These are phyloP conservation scores for Coemansia sp. DNA, from an alignment of 192 early-diverging fungal genomes.

Conservation along the genomic window DNA sequence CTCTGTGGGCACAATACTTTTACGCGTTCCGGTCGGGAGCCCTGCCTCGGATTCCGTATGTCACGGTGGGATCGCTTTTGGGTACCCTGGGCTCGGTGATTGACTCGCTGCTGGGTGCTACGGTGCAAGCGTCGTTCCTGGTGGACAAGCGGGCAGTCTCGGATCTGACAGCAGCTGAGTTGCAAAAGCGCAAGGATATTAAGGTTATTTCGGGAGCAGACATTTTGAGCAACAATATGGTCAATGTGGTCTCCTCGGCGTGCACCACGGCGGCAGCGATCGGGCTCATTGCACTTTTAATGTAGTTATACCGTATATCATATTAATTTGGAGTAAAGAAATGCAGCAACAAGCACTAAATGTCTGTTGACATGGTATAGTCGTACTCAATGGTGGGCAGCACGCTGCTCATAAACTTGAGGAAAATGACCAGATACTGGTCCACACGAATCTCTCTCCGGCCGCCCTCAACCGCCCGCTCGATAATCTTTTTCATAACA, in stretches of 20 bases:
- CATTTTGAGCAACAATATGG: slow-evolving; percentile 80
- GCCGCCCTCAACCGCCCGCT: slow-evolving; percentile 62
- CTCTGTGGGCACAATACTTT: slow-evolving; percentile 55
- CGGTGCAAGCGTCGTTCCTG: slow-evolving; percentile 73
- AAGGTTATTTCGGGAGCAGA: slow-evolving; percentile 64
- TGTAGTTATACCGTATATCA: neutral
- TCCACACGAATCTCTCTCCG: slow-evolving; percentile 78
- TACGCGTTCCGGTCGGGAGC: slow-evolving; percentile 31
- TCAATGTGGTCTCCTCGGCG: slow-evolving; percentile 39
- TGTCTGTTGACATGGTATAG: slow-evolving; percentile 81
- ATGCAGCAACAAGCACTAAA: slow-evolving; percentile 16
- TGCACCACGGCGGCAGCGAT: slow-evolving; percentile 16
- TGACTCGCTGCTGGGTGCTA: slow-evolving; percentile 85
- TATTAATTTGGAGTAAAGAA: neutral
- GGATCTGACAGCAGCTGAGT: slow-evolving; percentile 57
- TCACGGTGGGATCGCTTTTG: slow-evolving; percentile 60
- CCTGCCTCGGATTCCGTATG: slow-evolving; percentile 32
- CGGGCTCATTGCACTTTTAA: neutral
- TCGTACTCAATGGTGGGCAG: slow-evolving; percentile 99
- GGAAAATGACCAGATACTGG: slow-evolving; percentile 92
- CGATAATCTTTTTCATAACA: slow-evolving; percentile 96
- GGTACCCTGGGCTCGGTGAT: slow-evolving; percentile 74
- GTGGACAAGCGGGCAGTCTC: slow-evolving; percentile 43
- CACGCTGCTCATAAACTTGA: slow-evolving; percentile 97
- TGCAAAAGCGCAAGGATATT: slow-evolving; percentile 48